phyloP scores from a whole-genome alignment of 345 rosid species.

The Adansonia digitata region DNA sequence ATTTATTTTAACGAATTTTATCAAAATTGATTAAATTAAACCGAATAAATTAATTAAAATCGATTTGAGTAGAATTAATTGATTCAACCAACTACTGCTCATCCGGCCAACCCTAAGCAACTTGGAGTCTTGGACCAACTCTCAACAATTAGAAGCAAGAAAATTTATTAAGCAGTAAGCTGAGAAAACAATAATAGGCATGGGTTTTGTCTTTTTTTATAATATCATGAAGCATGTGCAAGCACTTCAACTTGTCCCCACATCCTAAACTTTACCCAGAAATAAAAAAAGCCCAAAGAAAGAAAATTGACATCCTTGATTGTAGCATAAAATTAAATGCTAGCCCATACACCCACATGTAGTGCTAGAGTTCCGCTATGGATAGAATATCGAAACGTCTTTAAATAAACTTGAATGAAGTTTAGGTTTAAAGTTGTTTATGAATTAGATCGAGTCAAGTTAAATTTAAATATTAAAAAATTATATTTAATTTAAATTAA shows the following conservation, averaged over 20 bases:
- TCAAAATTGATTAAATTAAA: no score
- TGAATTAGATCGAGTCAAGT: no score
- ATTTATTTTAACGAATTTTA: no score
- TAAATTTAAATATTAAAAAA: no score
- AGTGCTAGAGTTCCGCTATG: neutral
- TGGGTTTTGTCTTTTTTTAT: neutral
- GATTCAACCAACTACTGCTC: no score
- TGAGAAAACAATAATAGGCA: neutral
- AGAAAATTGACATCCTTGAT: neutral
- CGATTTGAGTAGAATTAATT: no score
- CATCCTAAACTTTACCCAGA: neutral
- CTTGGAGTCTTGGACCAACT: no score
- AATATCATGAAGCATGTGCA: neutral
- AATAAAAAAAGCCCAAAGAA: neutral
- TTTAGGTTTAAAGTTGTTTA: no score
- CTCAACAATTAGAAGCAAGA: no score
- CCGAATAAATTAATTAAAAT: no score
- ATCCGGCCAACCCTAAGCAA: no score
- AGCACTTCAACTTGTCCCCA: neutral
- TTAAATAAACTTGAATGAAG: neutral
- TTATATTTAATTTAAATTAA: no score
- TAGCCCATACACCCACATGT: conserved; percentile 15
- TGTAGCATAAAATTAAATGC: conserved; percentile 13
- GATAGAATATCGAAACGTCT: neutral
- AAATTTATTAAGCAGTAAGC: neutral